These are phyloP conservation scores for Uncinocarpus reesii DNA, from an alignment of 2,329 filamentous ascomycete genomes.

Conservation along the genomic window DNA sequence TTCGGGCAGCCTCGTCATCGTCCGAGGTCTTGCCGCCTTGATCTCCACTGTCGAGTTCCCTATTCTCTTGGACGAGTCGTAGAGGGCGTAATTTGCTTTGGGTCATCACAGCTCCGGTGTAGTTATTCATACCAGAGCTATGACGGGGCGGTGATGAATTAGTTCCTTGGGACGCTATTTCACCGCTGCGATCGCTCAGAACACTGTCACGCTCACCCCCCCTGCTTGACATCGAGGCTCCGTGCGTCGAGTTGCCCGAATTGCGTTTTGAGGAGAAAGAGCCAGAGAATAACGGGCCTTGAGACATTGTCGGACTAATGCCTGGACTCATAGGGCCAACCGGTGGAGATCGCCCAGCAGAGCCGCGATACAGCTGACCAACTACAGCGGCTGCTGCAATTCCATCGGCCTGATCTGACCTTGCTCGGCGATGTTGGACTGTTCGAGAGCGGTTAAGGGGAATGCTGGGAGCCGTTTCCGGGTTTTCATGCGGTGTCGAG, in stretches of 20 bases:
- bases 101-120: constrained; percentile 53
- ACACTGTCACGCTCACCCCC: constrained; percentile 44
- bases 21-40: constrained; percentile 37
- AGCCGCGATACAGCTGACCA: constrained; percentile 77
- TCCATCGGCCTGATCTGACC: constrained; percentile 39
- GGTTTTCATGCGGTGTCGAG: constrained; percentile 36
- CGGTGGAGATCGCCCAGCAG: constrained; percentile 29
- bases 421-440: constrained; percentile 39
- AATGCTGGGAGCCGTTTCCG: constrained; percentile 40
- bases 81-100: constrained; percentile 73
- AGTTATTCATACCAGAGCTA: constrained; percentile 57
- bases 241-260: constrained; percentile 44
- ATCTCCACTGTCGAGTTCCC: constrained; percentile 28
- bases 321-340: constrained; percentile 45
- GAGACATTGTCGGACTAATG: constrained; percentile 44
- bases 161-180: constrained; percentile 37
- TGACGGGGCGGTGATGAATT: constrained; percentile 49
- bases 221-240: constrained; percentile 43
- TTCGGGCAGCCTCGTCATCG: constrained; percentile 37
- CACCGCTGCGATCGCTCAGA: constrained; percentile 40
- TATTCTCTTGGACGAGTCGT: constrained; percentile 73
- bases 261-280: constrained; percentile 39
- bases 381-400: constrained; percentile 58
- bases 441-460: constrained; percentile 37
- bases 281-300: constrained; percentile 31